Evolutionary conservation across 2,329 filamentous ascomycete species (phyloP), one percentile per base, ranked within the genome.

Genomic region (Fusarium sublunatum): DNA sequence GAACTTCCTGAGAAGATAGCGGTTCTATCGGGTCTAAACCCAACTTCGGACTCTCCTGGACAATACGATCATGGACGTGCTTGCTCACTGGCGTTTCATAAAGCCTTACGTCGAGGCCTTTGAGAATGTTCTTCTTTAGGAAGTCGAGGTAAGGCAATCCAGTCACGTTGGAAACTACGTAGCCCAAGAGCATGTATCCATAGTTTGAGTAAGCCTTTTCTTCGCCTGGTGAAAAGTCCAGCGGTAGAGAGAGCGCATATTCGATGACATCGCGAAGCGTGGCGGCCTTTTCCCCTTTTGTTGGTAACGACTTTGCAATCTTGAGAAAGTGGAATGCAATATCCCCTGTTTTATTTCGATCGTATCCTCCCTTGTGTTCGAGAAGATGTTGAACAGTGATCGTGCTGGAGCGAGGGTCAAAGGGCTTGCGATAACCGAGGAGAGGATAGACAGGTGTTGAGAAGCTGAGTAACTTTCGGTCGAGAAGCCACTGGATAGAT

Each of bases 351-450:
- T 31, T 6, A 0, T 11, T 5, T 24, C 53, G 29, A 10, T 64
- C 45, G 10, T 64, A 64, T 13, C 65, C 59, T 15, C 22, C 51
- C 5, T 28, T 26, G 10, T 59, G 62, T 8, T 67, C 56, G 6
- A 68, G 51, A 7, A 68, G 55, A 36, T 68, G 35, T 7, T 62
- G 60, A 11, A 68, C 25, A 19, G 45, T 64, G 7, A 67, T 68
- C 4, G 38, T 7, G 6, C 34, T 34, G 6, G 53, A 53, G 3
- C 65, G 55, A 22, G 45, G 2, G 22, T 67, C 62, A 1, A 24
- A 13, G 5, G 65, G 34, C 4, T 41, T 22, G 6, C 7, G 8
- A 10, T 69, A 67, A 2, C 60, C 59, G 2, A 69, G 51, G 2
- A 54, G 29, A 15, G 51, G 28, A 9, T 67, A 69, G 2, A 68